Base-by-base conservation (phyloP, 164 flowering plant species). In the Santalum album region DNA sequence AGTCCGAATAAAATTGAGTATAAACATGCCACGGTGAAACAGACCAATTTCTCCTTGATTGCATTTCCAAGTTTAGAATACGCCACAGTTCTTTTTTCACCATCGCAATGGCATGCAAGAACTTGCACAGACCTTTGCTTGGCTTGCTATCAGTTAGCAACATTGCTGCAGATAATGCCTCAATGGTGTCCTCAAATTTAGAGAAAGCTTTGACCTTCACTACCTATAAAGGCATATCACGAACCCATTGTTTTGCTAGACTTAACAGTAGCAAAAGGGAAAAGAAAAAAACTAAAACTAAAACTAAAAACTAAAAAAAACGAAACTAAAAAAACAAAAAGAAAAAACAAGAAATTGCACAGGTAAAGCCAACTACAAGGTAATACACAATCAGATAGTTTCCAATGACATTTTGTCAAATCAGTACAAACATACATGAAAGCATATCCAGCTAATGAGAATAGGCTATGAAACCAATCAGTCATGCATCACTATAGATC, bases 1-100 rank as follows among this genome's bases (percentile, higher is more conserved):
- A 29, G 35, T 32, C 5, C 35, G 34, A 29, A 29, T 9, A 29
- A 9, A 29, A 29, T 29, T 3, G 9, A 50, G 2, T 18, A 26
- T 16, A 4, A 46, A 17, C 5, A 20, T n/a, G 57, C 7, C 21
- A 6, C 16, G 24, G 14, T 22, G 2, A 49, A 39, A 22, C 75
- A 25, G 0, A 87, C 97, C 89, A 88, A 62, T 64, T 86, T 88
- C 56, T 91, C 96, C 59, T 86, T 88, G 10, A 91, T 87, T 24
- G 73, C 72, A 71, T 81, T 86, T 52, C 98, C 98, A 29, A 92
- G 87, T 63, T 87, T 92, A 18, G 94, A 77, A 68, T 92, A 96
- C 23, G 86, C 94, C 2, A 92, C 95, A 49, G 77, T 96, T 50
- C 89, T 66, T 1, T 72, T 75, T 56, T 92, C 97, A 19, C 81